Percentiles rank a stretch among this genome's conserved stretches.
These are phyloP conservation scores for Cercospora sojina DNA, from an alignment of 2,329 filamentous ascomycete genomes.

Conservation along the genomic window DNA sequence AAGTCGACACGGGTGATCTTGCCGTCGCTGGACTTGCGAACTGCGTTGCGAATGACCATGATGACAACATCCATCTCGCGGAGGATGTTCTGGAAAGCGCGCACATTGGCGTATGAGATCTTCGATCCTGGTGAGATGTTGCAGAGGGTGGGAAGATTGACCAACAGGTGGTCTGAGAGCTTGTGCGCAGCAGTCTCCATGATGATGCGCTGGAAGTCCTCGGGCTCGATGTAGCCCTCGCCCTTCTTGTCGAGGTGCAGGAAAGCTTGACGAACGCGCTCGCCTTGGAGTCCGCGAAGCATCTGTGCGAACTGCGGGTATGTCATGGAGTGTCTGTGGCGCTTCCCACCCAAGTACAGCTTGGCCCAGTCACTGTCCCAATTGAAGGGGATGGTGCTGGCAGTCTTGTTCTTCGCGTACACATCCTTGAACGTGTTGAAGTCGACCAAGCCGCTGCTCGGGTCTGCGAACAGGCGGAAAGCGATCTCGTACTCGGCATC, in stretches of 20 bases:
- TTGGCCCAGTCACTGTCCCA: conserved; percentile 97
- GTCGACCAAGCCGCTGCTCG: conserved; percentile 79
- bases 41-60: conserved; percentile 84
- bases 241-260: conserved; percentile 84
- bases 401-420: conserved; percentile 86
- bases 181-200: conserved; percentile 90
- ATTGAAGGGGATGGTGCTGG: conserved; percentile 84
- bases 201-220: conserved; percentile 96
- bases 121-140: conserved; percentile 90
- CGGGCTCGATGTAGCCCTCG: conserved; percentile 91
- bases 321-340: conserved; percentile 84
- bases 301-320: conserved; percentile 98
- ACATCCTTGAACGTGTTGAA: conserved; percentile 83
- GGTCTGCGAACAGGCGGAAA: conserved; percentile 90
- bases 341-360: conserved; percentile 86
- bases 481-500: conserved; percentile 99
- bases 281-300: conserved; percentile 91
- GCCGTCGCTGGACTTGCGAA: conserved; percentile 77
- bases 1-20: conserved; percentile 95
- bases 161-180: conserved; percentile 90
- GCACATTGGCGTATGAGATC: conserved; percentile 95
- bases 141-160: conserved; percentile 88
- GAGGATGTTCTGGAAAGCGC: conserved; percentile 97
- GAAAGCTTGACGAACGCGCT: conserved; percentile 94
- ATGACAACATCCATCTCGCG: conserved; percentile 97